phyloP scores from a whole-genome alignment of 192 early-diverging fungal species.

The Linderina pennispora region DNA sequence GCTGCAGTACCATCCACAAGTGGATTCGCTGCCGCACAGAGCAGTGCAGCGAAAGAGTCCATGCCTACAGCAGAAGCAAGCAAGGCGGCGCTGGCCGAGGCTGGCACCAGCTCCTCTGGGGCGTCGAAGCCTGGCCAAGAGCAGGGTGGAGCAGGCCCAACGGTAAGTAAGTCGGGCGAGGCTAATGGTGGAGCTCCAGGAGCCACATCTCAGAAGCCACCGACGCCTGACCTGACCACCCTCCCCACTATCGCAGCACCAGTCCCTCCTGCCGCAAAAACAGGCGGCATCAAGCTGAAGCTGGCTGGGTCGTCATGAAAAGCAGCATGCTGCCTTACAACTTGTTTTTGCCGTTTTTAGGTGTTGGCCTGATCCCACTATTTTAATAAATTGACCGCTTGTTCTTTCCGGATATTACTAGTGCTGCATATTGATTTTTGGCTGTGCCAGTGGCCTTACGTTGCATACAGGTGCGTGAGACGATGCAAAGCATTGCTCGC shows the following conservation, averaged over 20 bases:
- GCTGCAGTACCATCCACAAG: constrained; percentile 36
- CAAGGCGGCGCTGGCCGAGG: background rate
- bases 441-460: no score
- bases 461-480: no score
- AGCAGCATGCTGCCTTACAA: background rate
- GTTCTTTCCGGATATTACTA: no score
- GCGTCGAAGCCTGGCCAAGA: no score
- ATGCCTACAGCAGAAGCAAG: background rate
- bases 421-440: no score
- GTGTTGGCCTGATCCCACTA: no score
- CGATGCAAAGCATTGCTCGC: no score
- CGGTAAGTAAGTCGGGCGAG: background rate
- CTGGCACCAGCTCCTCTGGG: no score
- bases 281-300: constrained; percentile 35
- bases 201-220: background rate
- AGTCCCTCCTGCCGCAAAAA: constrained; percentile 22
- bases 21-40: constrained; percentile 8
- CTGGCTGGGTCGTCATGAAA: constrained; percentile 13
- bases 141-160: background rate
- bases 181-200: background rate
- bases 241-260: constrained; percentile 16
- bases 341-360: background rate
- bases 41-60: background rate
- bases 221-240: background rate
- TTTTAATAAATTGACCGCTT: no score